These are phyloP conservation scores for Zea luxurians DNA, from an alignment of 176 grass and related monocot genomes.

Conservation along the genomic window DNA sequence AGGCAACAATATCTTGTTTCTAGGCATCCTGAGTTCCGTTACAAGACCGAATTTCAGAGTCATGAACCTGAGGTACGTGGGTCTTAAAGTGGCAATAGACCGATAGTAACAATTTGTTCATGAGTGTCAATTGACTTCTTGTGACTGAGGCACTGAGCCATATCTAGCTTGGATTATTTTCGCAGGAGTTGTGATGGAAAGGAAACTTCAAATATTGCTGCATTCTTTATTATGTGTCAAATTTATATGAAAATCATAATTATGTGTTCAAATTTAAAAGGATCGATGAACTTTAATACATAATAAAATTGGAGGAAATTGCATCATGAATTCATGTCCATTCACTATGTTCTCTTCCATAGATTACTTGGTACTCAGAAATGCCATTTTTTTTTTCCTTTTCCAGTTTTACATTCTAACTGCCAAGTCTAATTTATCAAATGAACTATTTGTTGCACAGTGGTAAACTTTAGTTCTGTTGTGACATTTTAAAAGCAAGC, in stretches of 20 bases:
- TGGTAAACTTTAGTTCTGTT: not conserved
- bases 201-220: conserved; percentile 20
- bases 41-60: conserved; percentile 91
- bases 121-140: not conserved
- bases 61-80: conserved; percentile 80
- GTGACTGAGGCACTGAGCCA: not conserved
- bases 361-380: not conserved
- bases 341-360: not conserved
- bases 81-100: conserved; percentile 2
- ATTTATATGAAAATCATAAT: conserved; percentile 14
- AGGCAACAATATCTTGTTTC: conserved; percentile 64
- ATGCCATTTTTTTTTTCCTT: not conserved
- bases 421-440: not conserved
- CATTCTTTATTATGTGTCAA: conserved; percentile 33
- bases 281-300: not conserved
- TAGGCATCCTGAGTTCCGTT: conserved; percentile 75
- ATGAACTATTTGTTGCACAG: not conserved
- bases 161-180: conserved; percentile 14
- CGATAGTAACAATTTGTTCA: conserved; percentile 19
- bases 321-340: not conserved
- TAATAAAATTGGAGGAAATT: not conserved
- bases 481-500: conserved; percentile 13
- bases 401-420: not conserved
- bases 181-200: conserved; percentile 1
- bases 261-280: not conserved